These are phyloP conservation scores for Xylariales sp. DNA, from an alignment of 2,329 filamentous ascomycete genomes.

Conservation along the genomic window DNA sequence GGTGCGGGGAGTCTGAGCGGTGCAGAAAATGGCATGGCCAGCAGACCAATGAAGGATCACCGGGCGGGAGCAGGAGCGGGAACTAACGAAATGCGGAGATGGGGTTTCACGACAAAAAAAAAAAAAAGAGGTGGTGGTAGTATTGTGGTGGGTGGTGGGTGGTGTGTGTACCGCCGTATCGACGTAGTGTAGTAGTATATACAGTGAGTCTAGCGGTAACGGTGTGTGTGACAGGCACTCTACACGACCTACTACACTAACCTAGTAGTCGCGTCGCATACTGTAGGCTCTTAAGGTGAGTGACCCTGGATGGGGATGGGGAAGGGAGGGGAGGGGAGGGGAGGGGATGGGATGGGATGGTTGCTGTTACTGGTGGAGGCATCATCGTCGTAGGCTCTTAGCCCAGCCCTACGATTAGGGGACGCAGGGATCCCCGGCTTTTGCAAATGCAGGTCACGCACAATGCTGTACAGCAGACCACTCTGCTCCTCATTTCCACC, in stretches of 20 bases:
- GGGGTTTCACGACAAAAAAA: slow-evolving; percentile 34
- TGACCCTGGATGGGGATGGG: background rate
- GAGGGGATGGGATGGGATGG: too few relatives aligned
- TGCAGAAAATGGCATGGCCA: slow-evolving; percentile 29
- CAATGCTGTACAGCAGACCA: background rate
- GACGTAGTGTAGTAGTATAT: slow-evolving; percentile 14
- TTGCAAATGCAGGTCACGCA: slow-evolving; percentile 13
- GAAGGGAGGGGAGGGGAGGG: too few relatives aligned
- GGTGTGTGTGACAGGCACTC: slow-evolving; percentile 5
- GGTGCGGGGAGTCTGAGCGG: slow-evolving; percentile 37
- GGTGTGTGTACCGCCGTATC: too few relatives aligned
- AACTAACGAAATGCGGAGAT: slow-evolving; percentile 35
- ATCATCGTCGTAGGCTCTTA: background rate
- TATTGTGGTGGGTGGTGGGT: too few relatives aligned
- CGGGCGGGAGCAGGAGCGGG: slow-evolving; percentile 28
- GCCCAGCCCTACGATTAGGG: slow-evolving; percentile 32
- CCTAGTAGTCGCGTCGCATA: background rate
- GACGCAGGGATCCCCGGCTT: slow-evolving; percentile 20
- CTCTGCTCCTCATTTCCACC: slow-evolving; percentile 5
- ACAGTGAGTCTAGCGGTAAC: background rate
- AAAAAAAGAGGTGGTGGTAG: background rate
- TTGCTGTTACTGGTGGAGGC: slow-evolving; percentile 3
- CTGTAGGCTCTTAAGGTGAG: background rate
- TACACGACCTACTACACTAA: too few relatives aligned
- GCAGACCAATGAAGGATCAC: slow-evolving; percentile 24